Evolutionary conservation across 228 moss, liverwort and hornwort species (phyloP).

Genomic region (Sphagnum magellanicum): DNA sequence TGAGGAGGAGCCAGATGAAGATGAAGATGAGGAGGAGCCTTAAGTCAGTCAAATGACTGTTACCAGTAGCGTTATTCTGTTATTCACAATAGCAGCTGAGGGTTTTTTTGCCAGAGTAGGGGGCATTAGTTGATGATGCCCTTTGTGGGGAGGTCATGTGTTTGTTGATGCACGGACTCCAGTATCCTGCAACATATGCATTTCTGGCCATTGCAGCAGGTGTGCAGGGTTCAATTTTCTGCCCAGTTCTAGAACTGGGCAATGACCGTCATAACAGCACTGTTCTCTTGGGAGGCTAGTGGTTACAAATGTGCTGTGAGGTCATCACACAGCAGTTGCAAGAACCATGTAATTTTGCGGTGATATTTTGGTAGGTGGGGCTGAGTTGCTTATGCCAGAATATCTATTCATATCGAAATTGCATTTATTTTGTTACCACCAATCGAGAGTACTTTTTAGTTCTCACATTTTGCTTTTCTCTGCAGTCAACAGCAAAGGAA

Average conservation of each 20-base stretch:
- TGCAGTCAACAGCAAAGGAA: too few relatives aligned
- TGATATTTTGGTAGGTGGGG: too few relatives aligned
- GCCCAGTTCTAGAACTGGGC: conserved; percentile 4
- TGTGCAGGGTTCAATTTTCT: conserved; percentile 29
- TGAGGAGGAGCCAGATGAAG: conserved; percentile 76
- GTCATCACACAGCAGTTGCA: too few relatives aligned
- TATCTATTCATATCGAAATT: too few relatives aligned
- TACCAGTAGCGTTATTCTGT: conserved; percentile 7
- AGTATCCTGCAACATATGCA: conserved; percentile 24
- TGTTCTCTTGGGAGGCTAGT: conserved; percentile 1
- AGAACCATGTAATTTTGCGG: too few relatives aligned
- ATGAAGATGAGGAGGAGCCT: conserved; percentile 53
- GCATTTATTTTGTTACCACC: too few relatives aligned
- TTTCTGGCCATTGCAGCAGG: not conserved
- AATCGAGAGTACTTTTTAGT: too few relatives aligned
- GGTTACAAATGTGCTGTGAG: too few relatives aligned
- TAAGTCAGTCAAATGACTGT: conserved; percentile 11
- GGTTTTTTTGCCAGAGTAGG: not conserved
- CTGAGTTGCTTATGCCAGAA: too few relatives aligned
- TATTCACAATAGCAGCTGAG: conserved; percentile 1
- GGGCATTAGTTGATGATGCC: conserved; percentile 6
- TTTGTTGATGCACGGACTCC: conserved; percentile 8
- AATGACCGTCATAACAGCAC: conserved; percentile 14
- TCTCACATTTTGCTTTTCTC: too few relatives aligned
- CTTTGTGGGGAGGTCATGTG: conserved; percentile 14